Conservation (phyloP, 2,329 filamentous ascomycete genomes). For the Epicoccum sorghinum region DNA sequence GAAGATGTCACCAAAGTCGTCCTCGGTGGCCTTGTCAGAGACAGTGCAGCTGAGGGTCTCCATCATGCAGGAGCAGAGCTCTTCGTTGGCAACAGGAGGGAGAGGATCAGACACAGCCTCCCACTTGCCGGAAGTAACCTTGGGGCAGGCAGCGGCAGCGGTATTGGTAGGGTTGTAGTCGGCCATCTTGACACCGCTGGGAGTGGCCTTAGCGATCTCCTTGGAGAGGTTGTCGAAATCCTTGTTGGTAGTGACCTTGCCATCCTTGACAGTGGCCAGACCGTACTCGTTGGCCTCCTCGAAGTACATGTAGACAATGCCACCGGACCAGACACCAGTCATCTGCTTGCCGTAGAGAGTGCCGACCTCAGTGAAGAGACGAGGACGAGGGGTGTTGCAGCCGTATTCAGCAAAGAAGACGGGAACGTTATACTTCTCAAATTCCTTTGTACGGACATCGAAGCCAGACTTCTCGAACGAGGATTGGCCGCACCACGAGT, state of each 20-base stretch:
- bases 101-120: conserved; percentile 69
- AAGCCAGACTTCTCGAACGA: conserved; percentile 79
- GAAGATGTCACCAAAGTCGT: conserved; percentile 73
- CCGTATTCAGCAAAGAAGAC: conserved; percentile 99
- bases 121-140: conserved; percentile 66
- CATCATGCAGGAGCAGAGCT: conserved; percentile 87
- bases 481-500: conserved; percentile 96
- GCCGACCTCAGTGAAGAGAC: conserved; percentile 83
- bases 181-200: conserved; percentile 68
- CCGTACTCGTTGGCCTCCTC: conserved; percentile 90
- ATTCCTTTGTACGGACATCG: conserved; percentile 81
- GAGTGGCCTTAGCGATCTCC: conserved; percentile 70
- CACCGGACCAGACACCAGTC: conserved; percentile 87
- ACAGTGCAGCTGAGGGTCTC: conserved; percentile 74
- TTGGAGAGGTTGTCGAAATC: conserved; percentile 66
- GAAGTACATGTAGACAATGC: conserved; percentile 99
- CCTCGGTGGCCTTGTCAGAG: conserved; percentile 58
- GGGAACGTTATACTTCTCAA: conserved; percentile 85
- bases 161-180: conserved; percentile 78
- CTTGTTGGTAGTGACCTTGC: conserved; percentile 66
- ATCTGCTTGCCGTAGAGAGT: conserved; percentile 82
- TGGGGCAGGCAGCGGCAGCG: conserved; percentile 72
- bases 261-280: conserved; percentile 68
- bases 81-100: conserved; percentile 78
- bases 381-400: conserved; percentile 77